phyloP scores from a whole-genome alignment of 2,329 filamentous ascomycete species.

The Penicillium sclerotiorum region DNA sequence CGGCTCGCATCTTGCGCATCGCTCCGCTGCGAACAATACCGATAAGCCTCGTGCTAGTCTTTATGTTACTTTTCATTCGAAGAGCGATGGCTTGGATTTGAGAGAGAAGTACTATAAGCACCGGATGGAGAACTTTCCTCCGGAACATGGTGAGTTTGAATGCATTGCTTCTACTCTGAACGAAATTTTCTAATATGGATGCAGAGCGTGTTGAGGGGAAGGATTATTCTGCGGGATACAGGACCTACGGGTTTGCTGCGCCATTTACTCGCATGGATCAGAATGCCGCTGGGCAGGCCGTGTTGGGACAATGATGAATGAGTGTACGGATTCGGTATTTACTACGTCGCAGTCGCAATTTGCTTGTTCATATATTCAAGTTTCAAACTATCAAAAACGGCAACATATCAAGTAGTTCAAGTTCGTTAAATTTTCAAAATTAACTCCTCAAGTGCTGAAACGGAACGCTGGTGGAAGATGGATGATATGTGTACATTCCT shows the following conservation, averaged over 20 bases:
- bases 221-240: slow-evolving; percentile 25
- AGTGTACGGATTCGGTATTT: no score
- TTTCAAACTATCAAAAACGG: no score
- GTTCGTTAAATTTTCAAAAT: no score
- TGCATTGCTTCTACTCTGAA: not conserved
- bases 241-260: slow-evolving; percentile 28
- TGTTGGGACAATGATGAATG: not conserved
- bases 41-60: slow-evolving; percentile 26
- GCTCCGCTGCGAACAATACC: slow-evolving; percentile 32
- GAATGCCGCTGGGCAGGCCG: not conserved
- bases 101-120: slow-evolving; percentile 29
- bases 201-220: slow-evolving; percentile 25
- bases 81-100: slow-evolving; percentile 22
- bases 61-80: slow-evolving; percentile 32
- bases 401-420: no score
- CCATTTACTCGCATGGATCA: slow-evolving; percentile 20
- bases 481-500: no score
- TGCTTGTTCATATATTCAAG: no score
- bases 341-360: no score
- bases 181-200: slow-evolving; percentile 2
- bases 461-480: no score
- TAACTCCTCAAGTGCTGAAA: no score
- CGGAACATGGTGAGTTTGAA: slow-evolving; percentile 26
- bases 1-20: slow-evolving; percentile 38
- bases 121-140: slow-evolving; percentile 27